Base-by-base conservation (phyloP, 495 filamentous ascomycete species). In the Rhizodiscina lignyota region DNA sequence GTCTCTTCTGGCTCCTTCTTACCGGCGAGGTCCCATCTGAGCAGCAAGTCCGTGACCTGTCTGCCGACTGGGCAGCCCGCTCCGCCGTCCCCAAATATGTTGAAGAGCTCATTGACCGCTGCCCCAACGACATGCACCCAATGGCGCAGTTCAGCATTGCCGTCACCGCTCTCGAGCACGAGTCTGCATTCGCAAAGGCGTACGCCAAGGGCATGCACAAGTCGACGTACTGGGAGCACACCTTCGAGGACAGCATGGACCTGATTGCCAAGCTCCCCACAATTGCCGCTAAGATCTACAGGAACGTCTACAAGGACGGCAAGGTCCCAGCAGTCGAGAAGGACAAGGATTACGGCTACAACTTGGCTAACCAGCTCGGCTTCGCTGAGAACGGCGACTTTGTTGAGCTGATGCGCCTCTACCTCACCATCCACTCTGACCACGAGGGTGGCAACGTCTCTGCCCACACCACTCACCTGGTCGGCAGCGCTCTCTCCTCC, bases 161-260 rank as follows among this genome's bases (percentile, higher is more conserved):
- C 47, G 85, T 97, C 48, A 94, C 79, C 47, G 89, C 89, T 54
- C 83, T 97, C 46, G 91, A 97, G 74, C 84, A 91, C 58, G 89
- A 91, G 63, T 96, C 89, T 34, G 72, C 82, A 36, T 97, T 97
- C 61, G 74, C 91, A 51, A 93, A 92, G 67, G 87, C 87, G 49
- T 97, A 97, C 51, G 87, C 85, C 48, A 93, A 89, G 72, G 89
- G 89, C 55, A 79, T 97, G 53, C 86, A 83, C 71, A 97, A 97
- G 77, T 80, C 79, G 60, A 83, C 96, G 45, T 97, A 97, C 80
- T 97, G 89, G 89, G 74, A 72, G 62, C 83, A 96, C 70, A 94
- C 89, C 47, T 97, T 91, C 53, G 89, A 97, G 73, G 89, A 97
- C 66, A 92, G 86, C 38, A 96, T 97, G 89, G 86, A 97, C 66